These are phyloP conservation scores for Eimeria maxima DNA, from an alignment of 169 alveolate genomes.

Conservation along the genomic window DNA sequence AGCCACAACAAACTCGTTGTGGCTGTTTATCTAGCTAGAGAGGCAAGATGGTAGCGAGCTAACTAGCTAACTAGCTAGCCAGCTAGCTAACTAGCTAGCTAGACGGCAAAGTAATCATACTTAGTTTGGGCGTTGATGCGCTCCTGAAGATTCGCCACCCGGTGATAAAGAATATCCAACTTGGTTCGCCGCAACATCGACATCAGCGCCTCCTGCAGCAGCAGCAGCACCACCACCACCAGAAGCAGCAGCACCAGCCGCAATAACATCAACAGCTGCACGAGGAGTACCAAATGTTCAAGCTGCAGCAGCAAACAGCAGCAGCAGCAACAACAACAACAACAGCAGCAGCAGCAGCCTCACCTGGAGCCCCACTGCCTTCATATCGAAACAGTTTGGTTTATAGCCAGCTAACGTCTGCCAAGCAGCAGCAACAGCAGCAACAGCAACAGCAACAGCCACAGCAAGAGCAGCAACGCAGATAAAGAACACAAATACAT, in stretches of 20 bases:
- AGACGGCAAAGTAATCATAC: constrained; percentile 70
- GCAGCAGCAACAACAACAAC: constrained; percentile 39
- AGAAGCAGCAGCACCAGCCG: not conserved
- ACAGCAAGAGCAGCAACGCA: constrained; percentile 8
- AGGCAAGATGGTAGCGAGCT: constrained; percentile 20
- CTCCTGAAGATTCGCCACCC: constrained; percentile 75
- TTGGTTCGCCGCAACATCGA: constrained; percentile 53
- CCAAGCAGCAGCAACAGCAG: constrained; percentile 5
- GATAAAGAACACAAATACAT: not conserved
- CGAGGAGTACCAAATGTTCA: not conserved
- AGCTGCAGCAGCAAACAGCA: constrained; percentile 39
- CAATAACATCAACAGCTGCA: constrained; percentile 39
- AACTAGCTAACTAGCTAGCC: not conserved
- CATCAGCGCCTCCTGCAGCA: not conserved
- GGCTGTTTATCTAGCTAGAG: too few relatives aligned
- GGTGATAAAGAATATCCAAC: constrained; percentile 55
- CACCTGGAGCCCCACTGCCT: constrained; percentile 68
- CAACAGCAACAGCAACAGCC: not conserved
- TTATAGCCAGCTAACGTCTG: constrained; percentile 66
- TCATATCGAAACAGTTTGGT: constrained; percentile 80
- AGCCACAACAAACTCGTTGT: too few relatives aligned
- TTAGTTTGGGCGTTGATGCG: constrained; percentile 69
- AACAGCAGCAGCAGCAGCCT: not conserved
- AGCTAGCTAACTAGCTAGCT: not conserved
- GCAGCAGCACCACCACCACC: not conserved